Base-by-base conservation (phyloP, 2,329 filamentous ascomycete genomes). In the Ophiostoma pallidulum region DNA sequence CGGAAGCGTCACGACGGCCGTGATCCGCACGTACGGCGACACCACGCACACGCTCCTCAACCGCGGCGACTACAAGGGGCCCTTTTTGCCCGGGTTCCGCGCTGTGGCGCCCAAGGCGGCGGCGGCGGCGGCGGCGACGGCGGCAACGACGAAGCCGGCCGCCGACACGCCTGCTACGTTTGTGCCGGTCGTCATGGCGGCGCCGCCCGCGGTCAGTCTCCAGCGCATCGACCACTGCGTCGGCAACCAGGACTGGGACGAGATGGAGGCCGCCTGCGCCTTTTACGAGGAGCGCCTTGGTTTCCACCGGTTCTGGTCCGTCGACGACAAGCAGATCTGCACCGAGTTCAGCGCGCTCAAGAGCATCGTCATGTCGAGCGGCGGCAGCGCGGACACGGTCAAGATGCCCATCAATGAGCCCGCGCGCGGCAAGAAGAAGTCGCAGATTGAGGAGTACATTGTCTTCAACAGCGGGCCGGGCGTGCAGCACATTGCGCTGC, bases 371-470 rank as follows among this genome's bases (percentile, higher is more conserved):
- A 95, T 96, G 89, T 79, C 85, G 36, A 87, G 82, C 4, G 79
- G 85, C 39, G 86, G 82, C 4, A 80, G 81, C 51, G 87, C 90
- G 69, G 84, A 91, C 49, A 65, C 84, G 4, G 88, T 96, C 66
- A 96, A 96, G 71, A 96, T 96, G 89, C 91, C 91, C 59, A 94
- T 97, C 76, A 96, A 96, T 72, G 90, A 96, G 69, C 91, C 91
- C 2, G 91, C 91, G 0, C 72, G 78, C 1, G 91, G 90, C 50
- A 92, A 92, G 71, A 91, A 87, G 68, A 86, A 88, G 66, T 87
- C 82, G 10, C 91, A 97, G 69, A 96, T 97, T 57, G 90, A 96
- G 65, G 91, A 96, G 69, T 90, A 84, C 62, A 81, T 96, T 56
- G 74, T 86, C 62, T 96, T 92, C 73, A 94, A 95, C 71, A 79